These are phyloP conservation scores for Apiospora malaysiana DNA, from an alignment of 2,329 filamentous ascomycete genomes.

Conservation along the genomic window DNA sequence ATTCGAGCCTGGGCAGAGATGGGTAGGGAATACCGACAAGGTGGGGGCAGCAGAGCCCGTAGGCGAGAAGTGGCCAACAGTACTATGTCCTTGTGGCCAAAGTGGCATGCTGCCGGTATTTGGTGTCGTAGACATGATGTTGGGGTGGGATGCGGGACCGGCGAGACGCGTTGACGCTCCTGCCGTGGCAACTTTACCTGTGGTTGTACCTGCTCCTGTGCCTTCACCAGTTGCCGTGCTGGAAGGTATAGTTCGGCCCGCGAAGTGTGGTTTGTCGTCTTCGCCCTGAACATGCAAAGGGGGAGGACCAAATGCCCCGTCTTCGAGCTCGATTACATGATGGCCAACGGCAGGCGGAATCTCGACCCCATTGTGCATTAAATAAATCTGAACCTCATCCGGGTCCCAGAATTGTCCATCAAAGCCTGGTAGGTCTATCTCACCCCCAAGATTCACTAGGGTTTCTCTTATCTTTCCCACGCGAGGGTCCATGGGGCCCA, in stretches of 20 bases:
- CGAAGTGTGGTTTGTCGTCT: conserved; percentile 2
- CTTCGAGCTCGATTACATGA: conserved; percentile 62
- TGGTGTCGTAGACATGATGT: neutral
- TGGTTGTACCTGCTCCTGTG: neutral
- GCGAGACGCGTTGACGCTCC: neutral
- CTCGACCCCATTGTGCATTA: conserved; percentile 66
- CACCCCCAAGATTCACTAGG: conserved; percentile 53
- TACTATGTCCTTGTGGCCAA: neutral
- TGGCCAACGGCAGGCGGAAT: conserved; percentile 67
- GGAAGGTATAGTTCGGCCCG: conserved; percentile 24
- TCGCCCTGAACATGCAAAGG: neutral
- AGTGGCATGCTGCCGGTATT: neutral
- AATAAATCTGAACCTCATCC: conserved; percentile 77
- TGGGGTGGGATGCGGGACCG: conserved; percentile 1
- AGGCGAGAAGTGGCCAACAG: neutral
- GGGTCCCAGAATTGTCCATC: conserved; percentile 79
- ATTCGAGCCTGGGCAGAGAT: neutral
- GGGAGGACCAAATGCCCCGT: conserved; percentile 42
- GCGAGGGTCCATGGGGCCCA: conserved; percentile 54
- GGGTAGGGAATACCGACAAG: neutral
- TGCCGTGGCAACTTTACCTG: neutral
- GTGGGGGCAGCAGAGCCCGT: neutral
- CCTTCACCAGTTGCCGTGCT: neutral
- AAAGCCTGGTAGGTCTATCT: conserved; percentile 64
- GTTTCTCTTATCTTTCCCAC: conserved; percentile 49